Base-by-base conservation (phyloP, 441 rosid species). In the Jatropha podagrica region DNA sequence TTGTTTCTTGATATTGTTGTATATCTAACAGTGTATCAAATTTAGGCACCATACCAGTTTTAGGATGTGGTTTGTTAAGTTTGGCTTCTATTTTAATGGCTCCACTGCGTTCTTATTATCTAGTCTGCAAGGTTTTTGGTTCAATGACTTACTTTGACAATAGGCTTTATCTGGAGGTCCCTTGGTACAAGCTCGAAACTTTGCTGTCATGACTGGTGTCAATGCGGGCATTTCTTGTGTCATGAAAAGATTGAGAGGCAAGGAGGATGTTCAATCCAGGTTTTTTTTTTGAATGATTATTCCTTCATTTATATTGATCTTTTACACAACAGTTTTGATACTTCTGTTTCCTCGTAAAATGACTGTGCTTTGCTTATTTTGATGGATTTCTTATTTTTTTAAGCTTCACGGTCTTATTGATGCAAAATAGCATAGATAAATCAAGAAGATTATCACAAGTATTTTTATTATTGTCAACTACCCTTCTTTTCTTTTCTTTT, bases 141-240 rank as follows among this genome's bases (percentile, higher is more conserved):
- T 37, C 2, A 26, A 55, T 73, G 41, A 18, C 63, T 73, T 74
- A 15, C 59, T 69, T 73, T 71, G 48, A 13, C 58, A 56, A 23
- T 85, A 95, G 98, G 97, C 96, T 69, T 84, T 95, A 60, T 83
- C 92, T 11, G 98, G 97, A 68, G 97, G 98, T 44, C 98, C 97
- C 4, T 85, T 90, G 85, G 78, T 88, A 56, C 97, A 95, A 91
- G 99, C 99, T 82, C 96, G 97, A 55, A 95, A 95, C 73, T 92
- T 95, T 75, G 99, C 99, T 14, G 95, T 92, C 12, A 91, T 95
- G 84, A 91, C 98, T 0, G 95, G 99, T 61, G 96, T 91, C 52
- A 95, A 93, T 87, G 95, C 99, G 20, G 98, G 99, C 60, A 90
- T 95, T 32, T 83, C 98, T 58, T 88, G 87, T 73, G 84, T 93